A percentile compares a stretch with the other conserved stretches of the same genome.
These are phyloP conservation scores for Phialocephala subalpina DNA, from an alignment of 2,329 filamentous ascomycete genomes.

Conservation along the genomic window DNA sequence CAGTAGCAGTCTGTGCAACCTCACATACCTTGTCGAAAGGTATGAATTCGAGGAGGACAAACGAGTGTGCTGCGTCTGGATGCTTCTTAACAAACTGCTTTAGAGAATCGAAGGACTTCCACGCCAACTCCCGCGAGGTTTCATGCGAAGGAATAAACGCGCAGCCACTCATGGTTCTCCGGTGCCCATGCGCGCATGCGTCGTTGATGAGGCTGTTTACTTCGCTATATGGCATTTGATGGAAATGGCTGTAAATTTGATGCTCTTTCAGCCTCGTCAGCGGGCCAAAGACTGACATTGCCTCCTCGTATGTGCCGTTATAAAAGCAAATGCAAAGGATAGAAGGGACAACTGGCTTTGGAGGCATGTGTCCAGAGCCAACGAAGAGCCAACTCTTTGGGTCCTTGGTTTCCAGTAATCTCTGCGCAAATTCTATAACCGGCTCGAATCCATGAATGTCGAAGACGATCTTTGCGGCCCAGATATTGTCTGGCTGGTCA, in stretches of 20 bases:
- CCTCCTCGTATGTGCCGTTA: conserved; percentile 36
- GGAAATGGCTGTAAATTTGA: conserved; percentile 35
- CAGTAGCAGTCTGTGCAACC: conserved; percentile 34
- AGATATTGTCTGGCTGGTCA: conserved; percentile 5
- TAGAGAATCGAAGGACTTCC: conserved; percentile 40
- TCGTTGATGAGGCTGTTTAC: conserved; percentile 46
- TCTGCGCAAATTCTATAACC: neutral
- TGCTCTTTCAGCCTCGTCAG: conserved; percentile 40
- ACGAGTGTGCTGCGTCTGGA: conserved; percentile 33
- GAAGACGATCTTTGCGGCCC: conserved; percentile 13
- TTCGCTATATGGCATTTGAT: conserved; percentile 44
- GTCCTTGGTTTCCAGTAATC: neutral
- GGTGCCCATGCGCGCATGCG: conserved; percentile 43
- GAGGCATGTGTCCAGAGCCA: neutral
- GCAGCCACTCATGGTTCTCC: conserved; percentile 48
- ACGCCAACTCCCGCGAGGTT: conserved; percentile 33
- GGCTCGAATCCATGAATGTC: conserved; percentile 25
- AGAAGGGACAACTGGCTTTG: neutral
- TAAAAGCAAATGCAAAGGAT: conserved; percentile 4
- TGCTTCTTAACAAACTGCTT: conserved; percentile 37
- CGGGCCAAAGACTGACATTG: conserved; percentile 37
- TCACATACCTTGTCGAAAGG: conserved; percentile 30
- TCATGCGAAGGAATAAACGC: conserved; percentile 46
- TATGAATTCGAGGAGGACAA: conserved; percentile 36
- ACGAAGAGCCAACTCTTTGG: neutral